Evolutionary conservation across 1,284 basidiomycete species (phyloP).

Genomic region (Malassezia furfur): DNA sequence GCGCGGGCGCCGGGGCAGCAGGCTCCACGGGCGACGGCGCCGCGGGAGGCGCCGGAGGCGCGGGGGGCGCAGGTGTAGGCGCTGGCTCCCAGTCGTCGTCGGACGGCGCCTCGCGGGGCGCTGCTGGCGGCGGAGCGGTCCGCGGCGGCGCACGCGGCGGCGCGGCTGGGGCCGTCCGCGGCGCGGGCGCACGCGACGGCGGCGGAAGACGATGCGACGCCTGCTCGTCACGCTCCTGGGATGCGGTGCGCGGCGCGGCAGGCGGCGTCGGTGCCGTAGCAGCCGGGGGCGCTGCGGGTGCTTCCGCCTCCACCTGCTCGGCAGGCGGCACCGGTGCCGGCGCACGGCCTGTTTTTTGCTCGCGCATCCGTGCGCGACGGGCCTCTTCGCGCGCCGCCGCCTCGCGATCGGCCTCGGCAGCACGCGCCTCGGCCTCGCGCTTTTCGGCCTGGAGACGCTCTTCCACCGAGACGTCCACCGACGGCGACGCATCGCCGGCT

Average conservation of each 20-base stretch:
- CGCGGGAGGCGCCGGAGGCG: conserved; percentile 29
- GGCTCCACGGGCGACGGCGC: conserved; percentile 12
- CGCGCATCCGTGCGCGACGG: conserved; percentile 38
- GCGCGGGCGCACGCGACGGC: conserved; percentile 26
- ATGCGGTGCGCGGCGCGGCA: conserved; percentile 21
- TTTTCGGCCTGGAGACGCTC: conserved; percentile 38
- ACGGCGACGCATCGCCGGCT: conserved; percentile 15
- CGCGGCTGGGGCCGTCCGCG: conserved; percentile 18
- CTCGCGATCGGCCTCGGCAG: conserved; percentile 44
- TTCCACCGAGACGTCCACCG: conserved; percentile 38
- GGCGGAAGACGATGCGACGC: conserved; percentile 10
- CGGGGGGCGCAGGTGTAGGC: neutral
- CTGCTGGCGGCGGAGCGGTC: conserved; percentile 2
- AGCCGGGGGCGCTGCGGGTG: neutral
- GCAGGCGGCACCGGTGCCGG: neutral
- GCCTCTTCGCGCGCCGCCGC: conserved; percentile 43
- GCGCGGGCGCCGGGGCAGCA: neutral
- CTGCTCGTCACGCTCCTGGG: too few species aligned
- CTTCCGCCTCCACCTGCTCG: neutral
- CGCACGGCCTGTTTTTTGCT: conserved; percentile 14
- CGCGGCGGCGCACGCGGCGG: neutral
- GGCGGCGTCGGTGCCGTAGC: neutral
- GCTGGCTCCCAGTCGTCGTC: conserved; percentile 4
- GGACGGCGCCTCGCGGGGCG: conserved; percentile 29
- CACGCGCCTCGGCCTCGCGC: conserved; percentile 37